Conservation (phyloP, 208 protist species). For the Novymonas esmeraldas region DNA sequence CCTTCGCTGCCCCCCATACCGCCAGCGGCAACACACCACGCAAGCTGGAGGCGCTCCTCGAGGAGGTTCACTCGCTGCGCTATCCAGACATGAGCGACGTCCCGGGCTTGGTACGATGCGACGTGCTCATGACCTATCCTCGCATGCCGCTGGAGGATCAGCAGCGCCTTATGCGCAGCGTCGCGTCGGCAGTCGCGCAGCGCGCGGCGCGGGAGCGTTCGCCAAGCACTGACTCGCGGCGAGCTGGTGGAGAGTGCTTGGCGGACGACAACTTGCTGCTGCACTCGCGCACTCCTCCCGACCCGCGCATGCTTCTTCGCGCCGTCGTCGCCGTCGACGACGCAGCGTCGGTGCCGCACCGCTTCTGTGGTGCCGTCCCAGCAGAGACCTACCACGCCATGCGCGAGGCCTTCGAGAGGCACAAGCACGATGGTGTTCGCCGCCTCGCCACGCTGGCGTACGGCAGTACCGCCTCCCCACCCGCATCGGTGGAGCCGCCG, state of each 20-base stretch:
- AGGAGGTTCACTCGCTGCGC: constrained; percentile 38
- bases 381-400: constrained; percentile 42
- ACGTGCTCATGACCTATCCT: constrained; percentile 77
- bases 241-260: neutral
- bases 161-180: constrained; percentile 39
- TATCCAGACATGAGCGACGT: constrained; percentile 32
- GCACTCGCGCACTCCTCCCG: constrained; percentile 16
- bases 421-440: constrained; percentile 62
- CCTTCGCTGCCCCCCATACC: constrained; percentile 1
- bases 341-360: constrained; percentile 5
- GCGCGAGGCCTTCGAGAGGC: constrained; percentile 60
- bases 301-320: constrained; percentile 27
- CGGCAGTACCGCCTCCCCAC: neutral
- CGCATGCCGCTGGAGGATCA: constrained; percentile 42
- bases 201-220: neutral
- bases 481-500: neutral
- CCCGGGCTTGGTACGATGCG: constrained; percentile 59
- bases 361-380: constrained; percentile 16
- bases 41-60: constrained; percentile 49
- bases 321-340: constrained; percentile 16
- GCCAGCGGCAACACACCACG: constrained; percentile 7
- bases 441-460: constrained; percentile 32
- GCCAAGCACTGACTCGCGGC: neutral
- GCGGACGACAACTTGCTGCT: neutral
- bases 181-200: constrained; percentile 19